Percentiles rank a stretch among this genome's conserved stretches.
Conservation (phyloP, 139 green algal species). For the Micractinium conductrix region DNA sequence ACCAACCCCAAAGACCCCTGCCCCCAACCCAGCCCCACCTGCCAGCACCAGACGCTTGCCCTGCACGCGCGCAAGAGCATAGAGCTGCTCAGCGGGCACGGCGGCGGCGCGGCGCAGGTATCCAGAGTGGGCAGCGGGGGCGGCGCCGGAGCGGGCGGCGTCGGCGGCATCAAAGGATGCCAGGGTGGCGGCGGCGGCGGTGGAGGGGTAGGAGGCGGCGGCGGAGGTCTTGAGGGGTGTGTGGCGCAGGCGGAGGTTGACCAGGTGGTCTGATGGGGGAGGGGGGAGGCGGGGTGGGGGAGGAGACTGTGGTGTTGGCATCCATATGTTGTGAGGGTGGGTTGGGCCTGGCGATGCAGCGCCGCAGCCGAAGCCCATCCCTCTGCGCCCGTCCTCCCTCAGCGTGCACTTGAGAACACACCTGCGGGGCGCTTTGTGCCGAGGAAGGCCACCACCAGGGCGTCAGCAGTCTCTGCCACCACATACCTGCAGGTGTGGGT, state of each 20-base stretch:
- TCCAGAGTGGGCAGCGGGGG: constrained; percentile 57
- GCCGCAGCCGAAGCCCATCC: no score
- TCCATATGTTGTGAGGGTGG: no score
- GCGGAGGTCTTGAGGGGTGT: background rate
- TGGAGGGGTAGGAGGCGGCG: constrained; percentile 49
- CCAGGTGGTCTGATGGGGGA: constrained; percentile 21
- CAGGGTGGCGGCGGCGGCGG: background rate
- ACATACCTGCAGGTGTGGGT: constrained; percentile 60
- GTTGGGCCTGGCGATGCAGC: no score
- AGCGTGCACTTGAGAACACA: no score
- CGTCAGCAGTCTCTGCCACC: constrained; percentile 50
- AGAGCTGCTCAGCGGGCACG: constrained; percentile 65
- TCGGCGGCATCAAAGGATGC: constrained; percentile 17
- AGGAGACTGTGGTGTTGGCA: no score
- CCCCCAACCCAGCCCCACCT: constrained; percentile 1
- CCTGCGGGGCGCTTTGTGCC: constrained; percentile 72
- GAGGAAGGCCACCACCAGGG: constrained; percentile 76
- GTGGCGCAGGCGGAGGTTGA: constrained; percentile 30
- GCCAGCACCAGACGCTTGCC: constrained; percentile 67
- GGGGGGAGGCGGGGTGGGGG: no score
- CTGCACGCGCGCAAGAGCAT: constrained; percentile 50
- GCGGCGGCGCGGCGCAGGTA: constrained; percentile 64
- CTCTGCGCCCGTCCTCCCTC: no score
- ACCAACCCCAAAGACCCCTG: background rate
- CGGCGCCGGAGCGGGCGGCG: background rate